phyloP scores from a whole-genome alignment of 176 grass and related monocot genomes.

The Cocos nucifera region DNA sequence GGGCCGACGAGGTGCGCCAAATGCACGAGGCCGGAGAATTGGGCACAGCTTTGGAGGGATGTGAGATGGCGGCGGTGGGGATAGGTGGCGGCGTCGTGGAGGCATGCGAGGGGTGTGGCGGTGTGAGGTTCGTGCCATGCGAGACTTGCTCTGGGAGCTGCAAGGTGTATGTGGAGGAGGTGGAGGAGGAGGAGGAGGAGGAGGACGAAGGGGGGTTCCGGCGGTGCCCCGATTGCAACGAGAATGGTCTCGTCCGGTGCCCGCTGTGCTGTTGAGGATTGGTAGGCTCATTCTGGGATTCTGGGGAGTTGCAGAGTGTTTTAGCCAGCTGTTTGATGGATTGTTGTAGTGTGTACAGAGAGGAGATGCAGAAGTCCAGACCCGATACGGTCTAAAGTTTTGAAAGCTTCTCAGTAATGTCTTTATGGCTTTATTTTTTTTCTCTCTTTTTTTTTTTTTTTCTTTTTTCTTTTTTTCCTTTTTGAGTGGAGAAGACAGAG shows the following conservation, averaged over 20 bases:
- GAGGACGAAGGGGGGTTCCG: slow-evolving; percentile 38
- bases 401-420: too few species aligned
- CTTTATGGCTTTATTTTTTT: too few species aligned
- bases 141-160: slow-evolving; percentile 94
- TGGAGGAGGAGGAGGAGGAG: slow-evolving; percentile 14
- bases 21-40: slow-evolving; percentile 79
- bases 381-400: too few species aligned
- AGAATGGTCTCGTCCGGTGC: slow-evolving; percentile 84
- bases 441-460: too few species aligned
- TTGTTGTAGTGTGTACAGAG: too few species aligned
- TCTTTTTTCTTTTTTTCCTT: too few species aligned
- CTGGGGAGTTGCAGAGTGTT: too few species aligned
- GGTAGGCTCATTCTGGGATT: too few species aligned
- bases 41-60: slow-evolving; percentile 28
- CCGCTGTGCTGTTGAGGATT: slow-evolving; percentile 46
- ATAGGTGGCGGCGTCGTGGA: slow-evolving; percentile 3
- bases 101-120: slow-evolving; percentile 72
- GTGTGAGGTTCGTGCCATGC: slow-evolving; percentile 75
- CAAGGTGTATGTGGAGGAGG: slow-evolving; percentile 72
- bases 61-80: slow-evolving; percentile 35
- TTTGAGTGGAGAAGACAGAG: too few species aligned
- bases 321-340: too few species aligned
- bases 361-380: too few species aligned
- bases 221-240: slow-evolving; percentile 83
- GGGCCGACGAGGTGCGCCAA: slow-evolving; percentile 49